These are phyloP conservation scores for Chloroidium sp. DNA, from an alignment of 163 green algal species.

Conservation along the genomic window DNA sequence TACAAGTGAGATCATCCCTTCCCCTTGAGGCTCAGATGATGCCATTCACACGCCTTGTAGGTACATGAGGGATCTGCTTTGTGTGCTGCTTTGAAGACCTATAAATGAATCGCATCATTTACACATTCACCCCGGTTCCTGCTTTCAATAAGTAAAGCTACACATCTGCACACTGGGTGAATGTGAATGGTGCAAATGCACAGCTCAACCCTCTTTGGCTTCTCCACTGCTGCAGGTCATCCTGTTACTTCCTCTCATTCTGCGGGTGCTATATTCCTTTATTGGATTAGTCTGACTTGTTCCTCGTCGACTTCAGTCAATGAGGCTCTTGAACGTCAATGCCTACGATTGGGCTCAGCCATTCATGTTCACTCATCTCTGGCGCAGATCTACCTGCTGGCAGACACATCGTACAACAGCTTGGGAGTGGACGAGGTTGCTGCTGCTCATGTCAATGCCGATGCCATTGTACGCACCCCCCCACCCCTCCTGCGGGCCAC, in stretches of 20 bases:
- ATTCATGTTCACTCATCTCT: background rate
- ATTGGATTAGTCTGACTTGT: background rate
- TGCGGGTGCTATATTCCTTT: background rate
- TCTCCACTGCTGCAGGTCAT: background rate
- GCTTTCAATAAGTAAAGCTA: too few species aligned
- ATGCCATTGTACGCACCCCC: conserved; percentile 61
- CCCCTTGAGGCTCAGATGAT: background rate
- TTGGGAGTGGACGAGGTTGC: conserved; percentile 88
- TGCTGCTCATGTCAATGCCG: conserved; percentile 64
- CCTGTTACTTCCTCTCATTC: background rate
- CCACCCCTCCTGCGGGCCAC: too few species aligned
- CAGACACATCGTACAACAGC: conserved; percentile 85
- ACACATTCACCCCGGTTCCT: too few species aligned
- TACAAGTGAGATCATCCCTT: background rate
- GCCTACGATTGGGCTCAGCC: background rate
- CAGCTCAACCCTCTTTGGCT: too few species aligned
- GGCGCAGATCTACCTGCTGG: conserved; percentile 73
- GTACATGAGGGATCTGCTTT: background rate
- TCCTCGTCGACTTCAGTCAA: background rate
- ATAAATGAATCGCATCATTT: too few species aligned
- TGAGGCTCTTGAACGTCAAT: background rate
- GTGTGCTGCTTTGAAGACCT: background rate
- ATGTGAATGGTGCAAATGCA: too few species aligned
- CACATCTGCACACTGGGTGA: too few species aligned
- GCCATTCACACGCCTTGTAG: background rate